These are phyloP conservation scores for Pelargonium citronellum DNA, from an alignment of 441 rosid genomes.

Conservation along the genomic window DNA sequence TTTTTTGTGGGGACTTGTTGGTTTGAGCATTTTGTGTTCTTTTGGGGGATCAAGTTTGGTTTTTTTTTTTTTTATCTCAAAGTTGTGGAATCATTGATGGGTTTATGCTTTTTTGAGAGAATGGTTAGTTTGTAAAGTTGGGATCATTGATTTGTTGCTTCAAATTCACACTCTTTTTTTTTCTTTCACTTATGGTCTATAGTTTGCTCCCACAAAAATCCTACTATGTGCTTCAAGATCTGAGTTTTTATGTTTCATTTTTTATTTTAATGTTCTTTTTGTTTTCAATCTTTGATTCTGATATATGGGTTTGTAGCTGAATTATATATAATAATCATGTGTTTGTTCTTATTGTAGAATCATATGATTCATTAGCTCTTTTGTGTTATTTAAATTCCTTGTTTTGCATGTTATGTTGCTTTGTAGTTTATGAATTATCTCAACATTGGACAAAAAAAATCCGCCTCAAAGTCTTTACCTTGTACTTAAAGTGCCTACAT, in stretches of 20 bases:
- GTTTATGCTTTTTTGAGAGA: slow-evolving; percentile 28
- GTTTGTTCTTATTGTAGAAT: background rate
- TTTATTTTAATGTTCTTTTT: background rate
- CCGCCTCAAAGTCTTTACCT: background rate
- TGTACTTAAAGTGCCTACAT: background rate
- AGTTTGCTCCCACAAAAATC: background rate
- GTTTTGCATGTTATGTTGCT: background rate
- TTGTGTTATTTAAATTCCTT: background rate
- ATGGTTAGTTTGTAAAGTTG: slow-evolving; percentile 23
- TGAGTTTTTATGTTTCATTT: slow-evolving; percentile 8
- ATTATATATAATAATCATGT: background rate
- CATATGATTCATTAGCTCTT: too few relatives aligned
- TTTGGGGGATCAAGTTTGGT: slow-evolving; percentile 26
- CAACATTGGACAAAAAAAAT: background rate
- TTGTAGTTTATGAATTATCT: background rate
- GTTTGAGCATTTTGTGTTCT: slow-evolving; percentile 23
- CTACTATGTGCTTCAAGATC: slow-evolving; percentile 10
- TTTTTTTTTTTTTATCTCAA: slow-evolving; percentile 30
- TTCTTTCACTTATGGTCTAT: background rate
- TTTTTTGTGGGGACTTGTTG: slow-evolving; percentile 22
- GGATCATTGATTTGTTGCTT: slow-evolving; percentile 20
- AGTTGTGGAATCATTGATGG: slow-evolving; percentile 27
- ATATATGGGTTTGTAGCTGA: background rate
- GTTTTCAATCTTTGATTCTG: too few relatives aligned
- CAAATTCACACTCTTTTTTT: background rate